phyloP scores from a whole-genome alignment of 2,329 filamentous ascomycete genomes.

The Colletotrichum melonis region DNA sequence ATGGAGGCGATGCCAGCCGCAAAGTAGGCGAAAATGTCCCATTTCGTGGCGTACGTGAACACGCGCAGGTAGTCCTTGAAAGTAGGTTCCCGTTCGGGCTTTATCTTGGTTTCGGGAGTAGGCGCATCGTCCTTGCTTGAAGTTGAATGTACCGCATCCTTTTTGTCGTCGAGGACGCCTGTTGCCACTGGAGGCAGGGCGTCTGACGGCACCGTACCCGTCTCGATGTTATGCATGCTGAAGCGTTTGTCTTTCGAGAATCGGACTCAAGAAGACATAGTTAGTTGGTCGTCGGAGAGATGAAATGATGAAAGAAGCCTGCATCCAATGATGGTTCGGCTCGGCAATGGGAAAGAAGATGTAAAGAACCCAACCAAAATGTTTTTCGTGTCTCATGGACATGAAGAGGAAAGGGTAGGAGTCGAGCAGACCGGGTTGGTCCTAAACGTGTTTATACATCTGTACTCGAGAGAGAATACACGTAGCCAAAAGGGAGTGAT shows the following conservation, averaged over 20 bases:
- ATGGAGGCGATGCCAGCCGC: slow-evolving; percentile 60
- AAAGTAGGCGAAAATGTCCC: slow-evolving; percentile 62
- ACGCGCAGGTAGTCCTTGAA: slow-evolving; percentile 62
- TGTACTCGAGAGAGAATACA: neutral
- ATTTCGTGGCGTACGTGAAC: slow-evolving; percentile 65
- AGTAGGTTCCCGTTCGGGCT: slow-evolving; percentile 57
- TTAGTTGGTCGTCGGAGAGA: neutral
- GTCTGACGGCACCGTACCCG: slow-evolving; percentile 1
- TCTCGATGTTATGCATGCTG: neutral
- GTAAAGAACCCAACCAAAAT: neutral
- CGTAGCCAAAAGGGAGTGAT: neutral
- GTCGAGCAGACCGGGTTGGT: neutral
- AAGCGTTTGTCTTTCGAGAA: neutral
- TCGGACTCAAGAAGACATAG: neutral
- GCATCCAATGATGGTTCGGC: neutral
- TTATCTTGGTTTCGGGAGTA: slow-evolving; percentile 47
- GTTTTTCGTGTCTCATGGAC: neutral
- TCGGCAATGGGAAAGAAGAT: neutral
- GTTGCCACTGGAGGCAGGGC: neutral
- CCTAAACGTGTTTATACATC: neutral
- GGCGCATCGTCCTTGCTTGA: slow-evolving; percentile 41
- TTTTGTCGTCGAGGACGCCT: slow-evolving; percentile 16
- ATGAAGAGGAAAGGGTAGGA: neutral
- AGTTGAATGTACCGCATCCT: neutral
- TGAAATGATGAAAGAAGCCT: neutral